Evolutionary conservation across 805 yeast genomes (phyloP).

Genomic region (Zygosaccharomyces lentus): DNA sequence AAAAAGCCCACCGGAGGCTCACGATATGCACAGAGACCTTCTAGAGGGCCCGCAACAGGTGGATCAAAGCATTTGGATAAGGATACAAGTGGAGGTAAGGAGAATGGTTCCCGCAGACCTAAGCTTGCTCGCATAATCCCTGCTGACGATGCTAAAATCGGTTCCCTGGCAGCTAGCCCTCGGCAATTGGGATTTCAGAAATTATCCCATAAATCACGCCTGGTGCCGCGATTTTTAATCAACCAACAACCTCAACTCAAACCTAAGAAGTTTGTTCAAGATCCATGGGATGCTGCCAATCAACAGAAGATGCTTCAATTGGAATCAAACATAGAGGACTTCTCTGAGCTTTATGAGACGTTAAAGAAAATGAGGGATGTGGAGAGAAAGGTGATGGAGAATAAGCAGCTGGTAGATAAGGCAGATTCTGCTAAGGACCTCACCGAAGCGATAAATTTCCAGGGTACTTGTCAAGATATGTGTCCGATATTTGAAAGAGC

Average conservation of each 20-base stretch:
- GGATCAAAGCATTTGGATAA: not conserved
- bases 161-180: conserved; percentile 26
- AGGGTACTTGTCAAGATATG: conserved; percentile 90
- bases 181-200: conserved; percentile 21
- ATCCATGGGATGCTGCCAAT: conserved; percentile 72
- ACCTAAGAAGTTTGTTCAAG: conserved; percentile 32
- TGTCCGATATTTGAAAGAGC: conserved; percentile 93
- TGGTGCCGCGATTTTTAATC: conserved; percentile 36
- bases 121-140: not conserved
- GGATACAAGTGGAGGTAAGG: not conserved
- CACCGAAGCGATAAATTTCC: conserved; percentile 82
- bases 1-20: not conserved
- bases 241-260: conserved; percentile 37
- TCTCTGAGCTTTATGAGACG: conserved; percentile 69
- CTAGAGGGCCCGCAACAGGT: conserved; percentile 1
- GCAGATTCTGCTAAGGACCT: conserved; percentile 77
- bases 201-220: conserved; percentile 23
- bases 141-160: conserved; percentile 10
- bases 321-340: conserved; percentile 52
- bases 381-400: conserved; percentile 78
- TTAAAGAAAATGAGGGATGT: conserved; percentile 66
- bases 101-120: not conserved
- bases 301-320: conserved; percentile 55
- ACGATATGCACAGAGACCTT: conserved; percentile 5
- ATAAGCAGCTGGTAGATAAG: conserved; percentile 76